These are phyloP conservation scores for Aspergillus campestris DNA, from an alignment of 495 filamentous ascomycete genomes.

Conservation along the genomic window DNA sequence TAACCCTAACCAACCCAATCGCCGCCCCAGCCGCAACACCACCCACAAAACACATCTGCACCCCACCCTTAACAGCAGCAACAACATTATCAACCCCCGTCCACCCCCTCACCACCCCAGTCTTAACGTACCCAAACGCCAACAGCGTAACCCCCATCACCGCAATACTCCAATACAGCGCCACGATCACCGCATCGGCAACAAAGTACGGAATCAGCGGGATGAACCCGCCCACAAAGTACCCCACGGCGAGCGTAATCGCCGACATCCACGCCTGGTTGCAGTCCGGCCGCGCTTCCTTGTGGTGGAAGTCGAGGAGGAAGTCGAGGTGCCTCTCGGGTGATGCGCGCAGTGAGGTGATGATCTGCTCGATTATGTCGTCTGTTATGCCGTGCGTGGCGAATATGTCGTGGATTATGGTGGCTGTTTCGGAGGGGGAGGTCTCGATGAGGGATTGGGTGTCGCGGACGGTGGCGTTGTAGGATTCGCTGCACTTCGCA, in stretches of 20 bases:
- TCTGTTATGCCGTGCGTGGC: slow-evolving; percentile 39
- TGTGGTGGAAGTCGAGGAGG: slow-evolving; percentile 48
- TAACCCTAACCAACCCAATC: slow-evolving; percentile 48
- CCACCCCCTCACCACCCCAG: slow-evolving; percentile 41
- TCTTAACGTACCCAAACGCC: slow-evolving; percentile 64
- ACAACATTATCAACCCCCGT: slow-evolving; percentile 28
- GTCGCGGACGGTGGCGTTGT: slow-evolving; percentile 38
- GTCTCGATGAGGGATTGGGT: slow-evolving; percentile 31
- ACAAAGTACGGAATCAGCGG: slow-evolving; percentile 70
- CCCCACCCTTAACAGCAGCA: slow-evolving; percentile 39
- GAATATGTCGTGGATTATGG: slow-evolving; percentile 44
- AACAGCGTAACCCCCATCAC: slow-evolving; percentile 63
- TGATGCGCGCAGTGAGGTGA: slow-evolving; percentile 37
- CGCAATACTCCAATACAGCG: slow-evolving; percentile 58
- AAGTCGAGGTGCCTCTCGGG: slow-evolving; percentile 44
- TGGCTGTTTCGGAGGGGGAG: slow-evolving; percentile 28
- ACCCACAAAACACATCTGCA: slow-evolving; percentile 60
- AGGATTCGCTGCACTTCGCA: slow-evolving; percentile 37
- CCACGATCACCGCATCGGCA: slow-evolving; percentile 43
- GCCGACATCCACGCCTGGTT: slow-evolving; percentile 50
- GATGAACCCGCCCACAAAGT: slow-evolving; percentile 64
- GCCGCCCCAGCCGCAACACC: slow-evolving; percentile 58
- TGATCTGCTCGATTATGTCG: slow-evolving; percentile 33
- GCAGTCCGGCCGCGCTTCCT: slow-evolving; percentile 40
- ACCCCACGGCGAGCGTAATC: slow-evolving; percentile 57